Evolutionary conservation across 331 rosid genomes (phyloP), one percentile per base, ranked within the genome.

Genomic region (Quercus lobata): DNA sequence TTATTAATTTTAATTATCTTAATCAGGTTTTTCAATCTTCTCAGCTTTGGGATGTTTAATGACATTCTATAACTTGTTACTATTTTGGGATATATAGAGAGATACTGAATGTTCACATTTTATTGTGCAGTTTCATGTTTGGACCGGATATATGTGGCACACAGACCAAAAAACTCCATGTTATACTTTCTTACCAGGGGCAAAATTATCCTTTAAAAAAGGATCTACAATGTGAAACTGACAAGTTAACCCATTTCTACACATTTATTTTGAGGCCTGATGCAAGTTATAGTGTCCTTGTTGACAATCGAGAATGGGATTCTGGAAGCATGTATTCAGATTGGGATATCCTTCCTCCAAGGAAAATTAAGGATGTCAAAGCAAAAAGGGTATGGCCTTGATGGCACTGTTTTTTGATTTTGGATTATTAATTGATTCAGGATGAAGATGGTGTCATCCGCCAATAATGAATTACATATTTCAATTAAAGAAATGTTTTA

Each of bases 281-380:
- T 84, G 94, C 93, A 74, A 88, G 92, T 74, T 93, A 91, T 71
- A 93, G 93, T 25, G 19, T 93, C 78, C 90, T 93, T 60, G 88
- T 90, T 79, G 97, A 93, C 76, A 93, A 91, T 74, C 86, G 97
- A 74, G 97, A 93, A 77, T 86, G 92, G 80, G 97, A 93, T 83
- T 93, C 86, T 49, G 97, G 97, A 80, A 93, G 97, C 85, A 87
- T 93, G 89, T 91, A 93, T 73, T 61, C 89, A 30, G 97, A 91
- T 78, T 93, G 97, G 97, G 97, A 93, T 74, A 91, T 93, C 81
- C 94, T 93, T 89, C 97, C 97, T 77, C 97, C 97, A 35, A 79
- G 80, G 63, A 93, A 91, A 85, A 87, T 93, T 81, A 93, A 90
- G 85, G 97, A 88, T 82, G 90, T 87, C 69, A 84, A 91, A 1